Evolutionary conservation across 106 monocot species (phyloP), one percentile per base, ranked within the genome.

Genomic region (Dioscorea alata): DNA sequence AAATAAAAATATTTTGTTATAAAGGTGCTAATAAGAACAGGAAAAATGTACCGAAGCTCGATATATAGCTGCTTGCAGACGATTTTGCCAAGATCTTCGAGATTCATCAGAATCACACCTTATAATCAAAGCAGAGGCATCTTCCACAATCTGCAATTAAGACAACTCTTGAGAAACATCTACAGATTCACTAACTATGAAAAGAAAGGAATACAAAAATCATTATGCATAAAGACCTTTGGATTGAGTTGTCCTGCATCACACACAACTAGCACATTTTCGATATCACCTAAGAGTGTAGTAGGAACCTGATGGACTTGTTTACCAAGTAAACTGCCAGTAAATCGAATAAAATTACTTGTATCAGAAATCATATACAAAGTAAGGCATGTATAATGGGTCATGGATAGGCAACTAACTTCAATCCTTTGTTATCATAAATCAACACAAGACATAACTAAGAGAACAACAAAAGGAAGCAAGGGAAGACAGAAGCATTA

Each of bases 31-130:
- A 65, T 13, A 33, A 33, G 59, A 48, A 52, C 17, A 63, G 16
- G 21, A 50, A 69, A 63, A 68, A 32, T 4, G 50, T 93, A 99
- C 99, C 73, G 99, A 93, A 79, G 87, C 80, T 73, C 99, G 99
- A 81, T 99, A 99, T 69, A 89, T 90, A 48, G 99, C 85, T 61
- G 77, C 92, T 77, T 99, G 99, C 64, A 99, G 57, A 31, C 89
- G 86, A 63, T 71, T 90, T 48, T 93, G 87, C 99, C 99, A 99
- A 8, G 71, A 80, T 48, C 73, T 87, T 23, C 75, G 54, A 61
- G 69, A 69, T 71, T 99, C 92, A 64, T 85, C 79, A 77, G 64
- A 71, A 63, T 89, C 87, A 69, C 78, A 87, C 13, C 75, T 76
- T 50, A 99, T 75, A 75, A 93, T 83, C 71, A 90, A 73, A 49